Conservation (phyloP, 495 filamentous ascomycete genomes). For the Friedmanniomyces simplex region DNA sequence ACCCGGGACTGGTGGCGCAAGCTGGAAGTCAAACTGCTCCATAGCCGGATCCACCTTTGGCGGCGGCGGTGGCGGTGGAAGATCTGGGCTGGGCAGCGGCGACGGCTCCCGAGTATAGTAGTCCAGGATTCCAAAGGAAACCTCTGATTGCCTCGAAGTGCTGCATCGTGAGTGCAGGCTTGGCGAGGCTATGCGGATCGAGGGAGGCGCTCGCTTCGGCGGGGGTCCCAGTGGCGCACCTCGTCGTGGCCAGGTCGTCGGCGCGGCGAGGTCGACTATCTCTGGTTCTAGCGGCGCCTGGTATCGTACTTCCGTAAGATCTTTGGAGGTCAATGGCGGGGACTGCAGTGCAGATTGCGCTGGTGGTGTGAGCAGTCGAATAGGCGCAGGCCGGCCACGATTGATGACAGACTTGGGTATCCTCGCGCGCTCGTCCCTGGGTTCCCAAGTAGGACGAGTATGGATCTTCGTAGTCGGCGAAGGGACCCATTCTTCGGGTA, state of each 20-base stretch:
- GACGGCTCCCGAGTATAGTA: constrained; percentile 12
- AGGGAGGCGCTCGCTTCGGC: background rate
- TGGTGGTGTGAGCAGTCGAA: background rate
- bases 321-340: background rate
- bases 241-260: constrained; percentile 11
- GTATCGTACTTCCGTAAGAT: background rate
- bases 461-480: background rate
- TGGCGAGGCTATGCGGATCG: background rate
- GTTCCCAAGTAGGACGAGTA: background rate
- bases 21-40: constrained; percentile 17
- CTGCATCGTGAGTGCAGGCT: background rate
- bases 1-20: background rate
- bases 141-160: constrained; percentile 6
- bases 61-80: constrained; percentile 1
- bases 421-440: constrained; percentile 1
- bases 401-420: background rate
- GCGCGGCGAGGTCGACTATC: constrained; percentile 11
- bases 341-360: background rate
- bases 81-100: constrained; percentile 5
- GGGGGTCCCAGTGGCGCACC: background rate
- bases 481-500: constrained; percentile 1
- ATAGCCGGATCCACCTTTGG: constrained; percentile 14
- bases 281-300: background rate
- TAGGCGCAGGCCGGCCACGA: background rate
- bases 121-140: constrained; percentile 17